A percentile compares a stretch with the other conserved stretches of the same genome.
Evolutionary conservation across 2,329 filamentous ascomycete genomes (phyloP).

Genomic region (Colletotrichum nymphaeae): DNA sequence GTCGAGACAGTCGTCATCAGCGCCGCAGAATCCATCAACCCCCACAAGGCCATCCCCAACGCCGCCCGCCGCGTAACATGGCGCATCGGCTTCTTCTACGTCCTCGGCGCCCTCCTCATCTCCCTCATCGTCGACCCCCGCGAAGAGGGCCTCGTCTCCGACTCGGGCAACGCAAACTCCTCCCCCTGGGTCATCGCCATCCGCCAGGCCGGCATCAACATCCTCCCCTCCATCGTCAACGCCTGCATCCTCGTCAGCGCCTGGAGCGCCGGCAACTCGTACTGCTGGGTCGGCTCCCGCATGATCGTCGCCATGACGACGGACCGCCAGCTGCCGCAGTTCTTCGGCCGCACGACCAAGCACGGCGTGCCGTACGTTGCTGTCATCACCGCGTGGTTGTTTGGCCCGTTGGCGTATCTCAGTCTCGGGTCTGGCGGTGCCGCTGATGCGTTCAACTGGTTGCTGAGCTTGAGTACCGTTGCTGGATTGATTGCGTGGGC

Average conservation of each 20-base stretch:
- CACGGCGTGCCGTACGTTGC: slow-evolving; percentile 57
- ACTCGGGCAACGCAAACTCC: slow-evolving; percentile 48
- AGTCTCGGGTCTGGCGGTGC: slow-evolving; percentile 58
- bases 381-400: slow-evolving; percentile 50
- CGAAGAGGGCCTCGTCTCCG: slow-evolving; percentile 52
- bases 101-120: slow-evolving; percentile 56
- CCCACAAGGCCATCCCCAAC: slow-evolving; percentile 53
- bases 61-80: slow-evolving; percentile 59
- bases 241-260: slow-evolving; percentile 60
- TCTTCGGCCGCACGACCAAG: slow-evolving; percentile 50
- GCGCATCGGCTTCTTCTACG: slow-evolving; percentile 57
- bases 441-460: slow-evolving; percentile 57
- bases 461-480: slow-evolving; percentile 58
- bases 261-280: slow-evolving; percentile 55
- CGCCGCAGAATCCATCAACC: slow-evolving; percentile 56
- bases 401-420: slow-evolving; percentile 54
- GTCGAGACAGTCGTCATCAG: slow-evolving; percentile 55
- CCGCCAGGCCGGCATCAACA: slow-evolving; percentile 49
- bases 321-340: slow-evolving; percentile 42
- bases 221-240: slow-evolving; percentile 59
- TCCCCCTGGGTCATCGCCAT: slow-evolving; percentile 60
- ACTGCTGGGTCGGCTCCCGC: slow-evolving; percentile 55
- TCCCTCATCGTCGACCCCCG: slow-evolving; percentile 55
- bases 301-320: slow-evolving; percentile 50
- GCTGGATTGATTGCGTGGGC: slow-evolving; percentile 57